Evolutionary conservation across 768 basidiomycete species (phyloP).

Genomic region (Tulasnella sp.): DNA sequence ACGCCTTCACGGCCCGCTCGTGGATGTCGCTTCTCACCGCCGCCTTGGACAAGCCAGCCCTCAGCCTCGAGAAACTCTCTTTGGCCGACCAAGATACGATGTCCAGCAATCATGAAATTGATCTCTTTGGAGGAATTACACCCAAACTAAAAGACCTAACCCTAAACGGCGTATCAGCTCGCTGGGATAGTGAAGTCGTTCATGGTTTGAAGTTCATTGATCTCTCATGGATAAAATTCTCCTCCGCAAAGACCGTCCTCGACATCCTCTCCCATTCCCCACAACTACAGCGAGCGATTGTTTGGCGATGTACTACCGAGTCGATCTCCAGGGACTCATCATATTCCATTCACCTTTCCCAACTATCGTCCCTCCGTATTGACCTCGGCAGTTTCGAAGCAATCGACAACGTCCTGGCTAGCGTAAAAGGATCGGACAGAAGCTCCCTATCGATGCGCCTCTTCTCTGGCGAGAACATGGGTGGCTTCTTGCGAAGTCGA

Average conservation of each 20-base stretch:
- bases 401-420: neutral
- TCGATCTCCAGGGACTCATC: neutral
- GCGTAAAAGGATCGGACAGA: neutral
- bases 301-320: neutral
- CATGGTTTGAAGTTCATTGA: neutral
- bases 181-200: neutral
- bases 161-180: neutral
- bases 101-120: neutral
- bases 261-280: neutral
- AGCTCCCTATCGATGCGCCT: neutral
- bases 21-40: neutral
- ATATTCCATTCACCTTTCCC: neutral
- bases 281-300: neutral
- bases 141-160: neutral
- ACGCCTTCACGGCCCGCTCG: neutral
- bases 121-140: neutral
- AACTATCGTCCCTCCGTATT: neutral
- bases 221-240: neutral
- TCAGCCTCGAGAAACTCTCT: neutral
- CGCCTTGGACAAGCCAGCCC: neutral
- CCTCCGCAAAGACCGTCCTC: neutral
- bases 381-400: neutral
- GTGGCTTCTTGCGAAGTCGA: neutral
- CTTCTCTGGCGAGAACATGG: neutral
- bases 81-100: neutral